Base-by-base conservation (phyloP, 129 eudicot species). In the Rutidosis leptorrhynchoides region DNA sequence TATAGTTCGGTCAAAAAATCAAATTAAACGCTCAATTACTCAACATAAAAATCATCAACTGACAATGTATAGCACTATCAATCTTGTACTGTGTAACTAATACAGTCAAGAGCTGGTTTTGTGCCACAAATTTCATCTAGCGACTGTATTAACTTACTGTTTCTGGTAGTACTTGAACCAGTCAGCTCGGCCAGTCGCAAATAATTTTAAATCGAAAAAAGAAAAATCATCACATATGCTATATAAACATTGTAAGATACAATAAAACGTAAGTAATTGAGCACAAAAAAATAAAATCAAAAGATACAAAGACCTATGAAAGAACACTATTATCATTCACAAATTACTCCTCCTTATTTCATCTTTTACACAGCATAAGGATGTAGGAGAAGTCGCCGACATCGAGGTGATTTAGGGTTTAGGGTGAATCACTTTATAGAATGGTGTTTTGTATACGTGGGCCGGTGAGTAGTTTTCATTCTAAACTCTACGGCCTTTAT, bases 141-240 rank as follows among this genome's bases (percentile, higher is more conserved):
- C 83, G 45, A 78, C 88, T 83, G 88, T 57, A 56, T 70, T 52
- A 29, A 77, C 88, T 80, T 80, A 74, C 75, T 80, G 83, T 7
- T 52, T 49, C 77, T 72, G 78, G 80, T 64, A 11, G 43, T 64
- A 83, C 78, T 83, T 76, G 7, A 62, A 68, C 80, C 87, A 72
- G 74, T 72, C 87, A 83, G 79, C 77, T 83, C 84, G 77, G 87
- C 80, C 83, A 83, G 82, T 79, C 59, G 84, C 81, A n/a, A 43
- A 40, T 40, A 11, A 2, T 2, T 9, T 12, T 17, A 60, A 23
- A 3, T 0, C 16, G 55, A 12, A 20, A 15, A 56, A 5, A 26
- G 4, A 29, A 3, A 1, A 33, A 33, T 33, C 3, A 40, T 33
- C 42, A 35, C 15, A 35, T 35, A 35, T 25, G n/a, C 12, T 24